phyloP scores from a whole-genome alignment of 1,139 yeast species.

The Geotrichum bryndzae region DNA sequence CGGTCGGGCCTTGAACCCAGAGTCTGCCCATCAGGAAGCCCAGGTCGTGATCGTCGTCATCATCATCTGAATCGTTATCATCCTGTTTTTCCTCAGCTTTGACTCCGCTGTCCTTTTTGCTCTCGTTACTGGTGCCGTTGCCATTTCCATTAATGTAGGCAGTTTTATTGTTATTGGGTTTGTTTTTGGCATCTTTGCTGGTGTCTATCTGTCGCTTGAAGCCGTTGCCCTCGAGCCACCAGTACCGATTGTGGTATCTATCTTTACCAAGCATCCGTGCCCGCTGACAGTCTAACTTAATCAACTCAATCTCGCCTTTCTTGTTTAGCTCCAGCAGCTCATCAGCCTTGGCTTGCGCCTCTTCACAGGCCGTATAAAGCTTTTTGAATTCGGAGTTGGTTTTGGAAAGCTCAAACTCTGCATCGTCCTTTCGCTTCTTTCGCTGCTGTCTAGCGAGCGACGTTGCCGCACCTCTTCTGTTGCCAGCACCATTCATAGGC shows the following conservation, averaged over 20 bases:
- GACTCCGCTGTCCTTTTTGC: slow-evolving; percentile 4
- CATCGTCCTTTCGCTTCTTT: slow-evolving; percentile 39
- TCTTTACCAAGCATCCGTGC: slow-evolving; percentile 76
- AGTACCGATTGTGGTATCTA: slow-evolving; percentile 75
- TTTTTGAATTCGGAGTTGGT: slow-evolving; percentile 44
- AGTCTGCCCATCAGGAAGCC: slow-evolving; percentile 79
- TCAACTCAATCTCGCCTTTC: slow-evolving; percentile 36
- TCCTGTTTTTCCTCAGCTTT: slow-evolving; percentile 20
- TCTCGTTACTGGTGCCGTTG: slow-evolving; percentile 5
- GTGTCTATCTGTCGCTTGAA: slow-evolving; percentile 30
- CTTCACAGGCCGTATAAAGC: slow-evolving; percentile 35
- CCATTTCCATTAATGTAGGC: neutral
- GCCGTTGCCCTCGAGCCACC: slow-evolving; percentile 94
- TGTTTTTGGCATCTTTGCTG: slow-evolving; percentile 38
- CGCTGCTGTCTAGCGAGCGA: slow-evolving; percentile 21
- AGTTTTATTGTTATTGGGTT: slow-evolving; percentile 20
- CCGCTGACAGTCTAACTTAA: slow-evolving; percentile 61
- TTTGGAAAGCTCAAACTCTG: slow-evolving; percentile 48
- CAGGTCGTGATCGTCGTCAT: slow-evolving; percentile 37
- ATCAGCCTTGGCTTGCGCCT: slow-evolving; percentile 19
- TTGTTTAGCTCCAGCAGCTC: slow-evolving; percentile 25
- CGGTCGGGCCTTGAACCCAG: slow-evolving; percentile 91
- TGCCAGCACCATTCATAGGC: slow-evolving; percentile 12
- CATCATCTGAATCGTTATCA: slow-evolving; percentile 28
- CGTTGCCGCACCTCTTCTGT: slow-evolving; percentile 20